Evolutionary conservation across 208 protist species (phyloP).

Genomic region (Crithidia thermophila): DNA sequence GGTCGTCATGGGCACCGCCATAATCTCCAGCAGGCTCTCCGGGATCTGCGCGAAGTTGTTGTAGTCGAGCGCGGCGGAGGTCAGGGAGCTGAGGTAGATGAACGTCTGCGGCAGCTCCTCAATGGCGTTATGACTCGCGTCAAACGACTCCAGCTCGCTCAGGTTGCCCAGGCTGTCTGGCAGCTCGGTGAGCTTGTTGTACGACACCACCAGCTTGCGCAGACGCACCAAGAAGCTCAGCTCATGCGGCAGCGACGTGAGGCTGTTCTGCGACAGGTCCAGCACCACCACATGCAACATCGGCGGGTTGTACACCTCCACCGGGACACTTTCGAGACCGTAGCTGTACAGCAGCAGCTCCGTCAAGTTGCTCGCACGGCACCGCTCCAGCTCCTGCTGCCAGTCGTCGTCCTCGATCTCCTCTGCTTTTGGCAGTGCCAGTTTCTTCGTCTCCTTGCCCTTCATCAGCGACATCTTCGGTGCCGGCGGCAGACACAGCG

Average conservation of each 20-base stretch:
- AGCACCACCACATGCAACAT: constrained; percentile 64
- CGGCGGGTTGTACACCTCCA: constrained; percentile 75
- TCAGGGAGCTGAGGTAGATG: constrained; percentile 54
- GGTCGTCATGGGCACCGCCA: constrained; percentile 4
- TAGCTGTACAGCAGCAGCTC: constrained; percentile 82
- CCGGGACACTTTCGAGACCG: constrained; percentile 61
- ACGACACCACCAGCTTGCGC: constrained; percentile 68
- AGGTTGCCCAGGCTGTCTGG: constrained; percentile 78
- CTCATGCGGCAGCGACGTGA: constrained; percentile 69
- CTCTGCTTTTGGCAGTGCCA: constrained; percentile 63
- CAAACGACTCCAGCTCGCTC: constrained; percentile 59
- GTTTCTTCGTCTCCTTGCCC: constrained; percentile 33
- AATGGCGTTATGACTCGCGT: constrained; percentile 85
- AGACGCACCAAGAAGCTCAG: constrained; percentile 69
- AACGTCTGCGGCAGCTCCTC: constrained; percentile 70
- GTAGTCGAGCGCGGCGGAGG: constrained; percentile 77
- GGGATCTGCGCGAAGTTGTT: constrained; percentile 83
- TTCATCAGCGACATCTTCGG: constrained; percentile 34
- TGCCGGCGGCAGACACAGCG: constrained; percentile 16
- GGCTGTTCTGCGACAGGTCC: constrained; percentile 75
- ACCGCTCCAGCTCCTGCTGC: constrained; percentile 74
- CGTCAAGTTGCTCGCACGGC: constrained; percentile 36
- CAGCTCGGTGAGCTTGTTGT: constrained; percentile 80
- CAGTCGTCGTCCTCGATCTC: constrained; percentile 75
- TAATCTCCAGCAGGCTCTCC: constrained; percentile 64